A percentile compares a stretch with the other conserved stretches of the same genome.
Evolutionary conservation across 2,329 filamentous ascomycete species (phyloP).

Genomic region (Diaporthe sp.): DNA sequence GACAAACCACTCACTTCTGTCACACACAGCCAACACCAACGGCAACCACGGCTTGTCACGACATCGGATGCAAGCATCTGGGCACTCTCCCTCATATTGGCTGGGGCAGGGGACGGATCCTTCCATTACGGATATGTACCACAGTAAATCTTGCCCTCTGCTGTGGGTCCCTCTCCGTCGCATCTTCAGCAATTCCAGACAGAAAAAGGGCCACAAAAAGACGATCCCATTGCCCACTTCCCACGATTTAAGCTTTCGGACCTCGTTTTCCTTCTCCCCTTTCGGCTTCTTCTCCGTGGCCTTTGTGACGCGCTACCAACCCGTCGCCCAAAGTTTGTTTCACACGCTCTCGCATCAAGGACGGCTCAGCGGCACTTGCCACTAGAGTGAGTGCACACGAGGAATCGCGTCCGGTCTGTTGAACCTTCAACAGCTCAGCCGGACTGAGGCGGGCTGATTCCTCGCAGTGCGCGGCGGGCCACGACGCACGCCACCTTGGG

Average conservation of each 20-base stretch:
- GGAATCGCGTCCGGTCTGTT: neutral
- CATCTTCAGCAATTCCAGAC: conserved; percentile 24
- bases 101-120: conserved; percentile 18
- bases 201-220: conserved; percentile 15
- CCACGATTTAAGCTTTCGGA: conserved; percentile 30
- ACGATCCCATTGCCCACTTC: conserved; percentile 10
- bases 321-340: conserved; percentile 26
- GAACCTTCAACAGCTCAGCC: neutral
- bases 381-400: neutral
- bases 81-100: neutral
- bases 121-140: conserved; percentile 12
- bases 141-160: conserved; percentile 21
- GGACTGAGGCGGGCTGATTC: neutral
- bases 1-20: neutral
- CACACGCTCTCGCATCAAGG: neutral
- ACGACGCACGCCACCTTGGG: neutral
- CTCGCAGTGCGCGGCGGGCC: neutral
- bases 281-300: conserved; percentile 12
- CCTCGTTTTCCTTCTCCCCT: conserved; percentile 23
- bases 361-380: conserved; percentile 2
- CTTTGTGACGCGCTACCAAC: conserved; percentile 25
- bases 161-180: conserved; percentile 12
- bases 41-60: neutral
- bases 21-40: neutral
- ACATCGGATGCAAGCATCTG: conserved; percentile 21